A percentile compares a stretch with the other conserved stretches of the same genome.
These are phyloP conservation scores for Petrea volubilis DNA, from an alignment of 257 asterid species.

Conservation along the genomic window DNA sequence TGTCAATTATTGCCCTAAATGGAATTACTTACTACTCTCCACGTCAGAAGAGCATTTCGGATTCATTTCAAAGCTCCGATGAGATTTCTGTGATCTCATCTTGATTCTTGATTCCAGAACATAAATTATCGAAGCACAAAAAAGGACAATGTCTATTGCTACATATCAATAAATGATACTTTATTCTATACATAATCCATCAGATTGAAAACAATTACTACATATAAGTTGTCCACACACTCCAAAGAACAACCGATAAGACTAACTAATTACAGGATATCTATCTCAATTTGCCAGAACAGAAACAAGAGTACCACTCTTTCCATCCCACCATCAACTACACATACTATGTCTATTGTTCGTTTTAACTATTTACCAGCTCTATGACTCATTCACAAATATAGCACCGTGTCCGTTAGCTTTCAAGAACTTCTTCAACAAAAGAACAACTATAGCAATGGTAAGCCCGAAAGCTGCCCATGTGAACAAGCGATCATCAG, in stretches of 20 bases:
- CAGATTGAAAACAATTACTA: not conserved
- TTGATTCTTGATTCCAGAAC: too few species aligned
- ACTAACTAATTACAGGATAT: not conserved
- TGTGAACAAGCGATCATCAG: conserved; percentile 54
- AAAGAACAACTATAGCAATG: conserved; percentile 57
- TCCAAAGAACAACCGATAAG: not conserved
- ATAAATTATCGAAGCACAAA: too few species aligned
- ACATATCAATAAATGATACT: not conserved
- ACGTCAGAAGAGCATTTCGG: too few species aligned
- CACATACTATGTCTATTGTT: not conserved
- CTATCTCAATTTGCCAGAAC: not conserved
- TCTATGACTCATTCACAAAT: conserved; percentile 54
- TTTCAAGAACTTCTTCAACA: conserved; percentile 69
- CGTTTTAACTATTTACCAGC: not conserved
- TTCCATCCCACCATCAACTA: not conserved
- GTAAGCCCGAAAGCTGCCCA: conserved; percentile 74
- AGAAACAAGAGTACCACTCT: not conserved
- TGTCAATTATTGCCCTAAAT: too few species aligned
- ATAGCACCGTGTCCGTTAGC: conserved; percentile 62
- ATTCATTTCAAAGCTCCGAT: too few species aligned
- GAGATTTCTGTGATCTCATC: too few species aligned
- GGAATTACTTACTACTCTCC: too few species aligned
- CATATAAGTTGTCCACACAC: not conserved
- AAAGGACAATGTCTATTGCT: too few species aligned
- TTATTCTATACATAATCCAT: not conserved